Evolutionary conservation across 2,329 filamentous ascomycete genomes (phyloP), one percentile per base, ranked within the genome.

Genomic region (Biscogniauxia sp.): DNA sequence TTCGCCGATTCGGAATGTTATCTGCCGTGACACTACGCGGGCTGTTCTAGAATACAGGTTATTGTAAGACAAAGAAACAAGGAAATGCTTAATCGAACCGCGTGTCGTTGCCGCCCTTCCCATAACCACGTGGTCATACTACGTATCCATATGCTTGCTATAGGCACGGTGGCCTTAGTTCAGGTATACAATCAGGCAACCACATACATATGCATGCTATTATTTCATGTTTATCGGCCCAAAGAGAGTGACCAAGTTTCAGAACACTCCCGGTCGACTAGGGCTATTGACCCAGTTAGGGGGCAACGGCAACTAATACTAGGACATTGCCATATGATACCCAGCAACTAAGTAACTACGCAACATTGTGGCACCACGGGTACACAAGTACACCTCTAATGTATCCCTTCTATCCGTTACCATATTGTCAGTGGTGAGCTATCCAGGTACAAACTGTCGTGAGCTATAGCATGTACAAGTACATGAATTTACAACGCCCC

Each of bases 181-280:
- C 17, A 17, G 37, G 17, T 45, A 45, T 45, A 5, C 4, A n/a
- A 45, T 17, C 37, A 45, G 37, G 37, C 17, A 13, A 45, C 13
- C 11, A n/a, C 37, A 13, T 45, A n/a, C 37, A 60, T 32, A 63
- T 53, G 53, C 54, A 41, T 20, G 28, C 53, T 28, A 17, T 20
- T 20, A 9, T 52, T 52, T 23, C 8, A 53, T 55, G 15, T 61
- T 54, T 59, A 65, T 65, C 64, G 64, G 9, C 6, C 11, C 11
- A 32, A 62, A 15, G 64, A 45, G 37, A n/a, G 37, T 45, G 13
- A 13, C 11, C 11, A 3, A 17, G 2, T 11, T 17, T 17, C 7
- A 3, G 13, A 7, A 15, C 8, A 15, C 13, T 15, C 6, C 32
- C 9, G 32, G 13, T 3, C 23, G 5, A 23, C 23, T n/a, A 23